Conservation (phyloP, 2,329 filamentous ascomycete species). For the Hypoxylon sp. region DNA sequence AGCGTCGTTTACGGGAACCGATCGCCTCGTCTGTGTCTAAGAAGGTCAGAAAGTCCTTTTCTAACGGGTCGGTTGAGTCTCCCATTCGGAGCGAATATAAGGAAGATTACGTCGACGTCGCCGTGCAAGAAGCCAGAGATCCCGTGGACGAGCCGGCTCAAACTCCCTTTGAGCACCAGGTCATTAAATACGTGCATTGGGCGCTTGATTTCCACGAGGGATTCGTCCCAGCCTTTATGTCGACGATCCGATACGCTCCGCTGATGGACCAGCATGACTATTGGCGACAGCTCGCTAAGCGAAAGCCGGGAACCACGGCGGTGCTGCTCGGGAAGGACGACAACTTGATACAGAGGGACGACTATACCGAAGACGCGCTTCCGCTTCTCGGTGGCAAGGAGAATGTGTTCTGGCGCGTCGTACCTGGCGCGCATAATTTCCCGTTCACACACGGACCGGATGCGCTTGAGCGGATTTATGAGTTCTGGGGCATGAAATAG, state of each 20-base stretch:
- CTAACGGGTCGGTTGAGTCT: conserved; percentile 41
- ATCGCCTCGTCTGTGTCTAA: conserved; percentile 60
- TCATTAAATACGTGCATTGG: conserved; percentile 70
- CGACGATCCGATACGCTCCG: conserved; percentile 68
- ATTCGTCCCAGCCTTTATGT: conserved; percentile 73
- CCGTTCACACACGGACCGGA: conserved; percentile 69
- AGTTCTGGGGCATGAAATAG: conserved; percentile 61
- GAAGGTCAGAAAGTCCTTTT: conserved; percentile 37
- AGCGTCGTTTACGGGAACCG: conserved; percentile 64
- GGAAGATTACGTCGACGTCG: conserved; percentile 58
- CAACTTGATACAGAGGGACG: conserved; percentile 66
- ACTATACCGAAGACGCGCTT: conserved; percentile 66
- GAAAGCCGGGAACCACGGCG: conserved; percentile 62
- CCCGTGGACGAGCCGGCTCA: conserved; percentile 43
- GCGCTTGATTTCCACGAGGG: conserved; percentile 69
- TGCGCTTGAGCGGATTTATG: conserved; percentile 63
- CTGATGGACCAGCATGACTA: conserved; percentile 67
- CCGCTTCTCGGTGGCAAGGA: conserved; percentile 66
- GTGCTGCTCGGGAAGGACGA: conserved; percentile 68
- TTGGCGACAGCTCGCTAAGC: conserved; percentile 64
- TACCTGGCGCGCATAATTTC: conserved; percentile 73
- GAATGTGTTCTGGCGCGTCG: conserved; percentile 65
- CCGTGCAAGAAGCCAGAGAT: conserved; percentile 60
- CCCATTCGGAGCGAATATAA: conserved; percentile 50
- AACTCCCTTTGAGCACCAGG: conserved; percentile 62